phyloP scores from a whole-genome alignment of 2,329 filamentous ascomycete genomes.

The Exophiala mesophila region DNA sequence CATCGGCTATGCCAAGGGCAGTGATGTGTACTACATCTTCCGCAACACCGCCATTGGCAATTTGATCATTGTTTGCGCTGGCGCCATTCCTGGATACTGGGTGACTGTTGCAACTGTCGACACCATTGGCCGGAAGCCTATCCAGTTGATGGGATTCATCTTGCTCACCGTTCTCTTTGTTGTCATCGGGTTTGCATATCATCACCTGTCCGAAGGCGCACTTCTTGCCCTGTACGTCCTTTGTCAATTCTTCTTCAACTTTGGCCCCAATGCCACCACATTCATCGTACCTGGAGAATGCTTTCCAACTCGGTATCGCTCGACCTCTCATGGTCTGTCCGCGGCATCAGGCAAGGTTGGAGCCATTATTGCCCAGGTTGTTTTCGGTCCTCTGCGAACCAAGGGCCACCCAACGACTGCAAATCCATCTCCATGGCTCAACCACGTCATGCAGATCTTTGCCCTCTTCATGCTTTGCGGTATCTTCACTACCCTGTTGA shows the following conservation, averaged over 20 bases:
- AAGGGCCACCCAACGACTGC: slow-evolving; percentile 51
- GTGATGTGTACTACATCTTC: slow-evolving; percentile 62
- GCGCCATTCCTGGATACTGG: slow-evolving; percentile 79
- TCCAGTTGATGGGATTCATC: slow-evolving; percentile 60
- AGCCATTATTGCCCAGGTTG: slow-evolving; percentile 62
- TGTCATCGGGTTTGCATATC: slow-evolving; percentile 57
- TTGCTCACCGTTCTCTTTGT: slow-evolving; percentile 59
- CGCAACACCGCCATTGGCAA: slow-evolving; percentile 74
- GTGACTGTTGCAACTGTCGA: slow-evolving; percentile 70
- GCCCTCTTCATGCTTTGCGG: slow-evolving; percentile 67
- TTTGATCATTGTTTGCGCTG: slow-evolving; percentile 71
- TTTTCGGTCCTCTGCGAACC: slow-evolving; percentile 59
- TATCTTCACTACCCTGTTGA: slow-evolving; percentile 62
- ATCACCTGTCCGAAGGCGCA: slow-evolving; percentile 44
- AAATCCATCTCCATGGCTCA: slow-evolving; percentile 59
- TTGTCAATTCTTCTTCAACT: slow-evolving; percentile 64
- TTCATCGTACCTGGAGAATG: slow-evolving; percentile 62
- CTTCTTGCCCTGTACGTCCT: slow-evolving; percentile 60
- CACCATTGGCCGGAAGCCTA: slow-evolving; percentile 69
- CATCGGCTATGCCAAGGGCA: slow-evolving; percentile 65
- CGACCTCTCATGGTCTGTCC: slow-evolving; percentile 60
- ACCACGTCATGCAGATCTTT: slow-evolving; percentile 58
- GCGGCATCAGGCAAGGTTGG: slow-evolving; percentile 65
- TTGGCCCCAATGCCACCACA: slow-evolving; percentile 61
- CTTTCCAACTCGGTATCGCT: slow-evolving; percentile 60